Base-by-base conservation (phyloP, 176 grass and related monocot species). In the Eragrostis curvula region DNA sequence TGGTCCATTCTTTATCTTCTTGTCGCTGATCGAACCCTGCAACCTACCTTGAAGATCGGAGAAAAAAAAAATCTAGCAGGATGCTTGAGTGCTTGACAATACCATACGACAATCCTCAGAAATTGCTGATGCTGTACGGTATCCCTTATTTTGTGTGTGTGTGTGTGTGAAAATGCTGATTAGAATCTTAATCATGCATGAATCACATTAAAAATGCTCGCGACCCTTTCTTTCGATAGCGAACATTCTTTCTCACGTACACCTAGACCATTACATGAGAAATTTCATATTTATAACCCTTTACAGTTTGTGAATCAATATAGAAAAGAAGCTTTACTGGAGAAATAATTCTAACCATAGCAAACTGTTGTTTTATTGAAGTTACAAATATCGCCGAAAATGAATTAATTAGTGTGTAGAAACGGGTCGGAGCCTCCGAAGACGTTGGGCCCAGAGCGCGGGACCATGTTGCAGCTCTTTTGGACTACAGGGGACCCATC, bases 401-500 rank as follows among this genome's bases (percentile, higher is more conserved):
- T 52, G 66, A 64, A 72, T 41, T 90, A 44, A 71, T 47, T 77
- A 70, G 9, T 29, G 56, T 17, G 59, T 20, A 41, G 39, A 77
- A 78, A 72, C 25, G 39, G 21, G 63, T 75, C 66, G 72, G 65
- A 23, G 64, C 47, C 48, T 48, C 32, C 25, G 29, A 50, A 42
- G 53, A 58, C 79, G 88, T 20, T 57, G 79, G 78, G 66, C 47
- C 78, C 41, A 5, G 40, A 8, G 0, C 0, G 58, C 36, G 78
- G 87, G 87, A 55, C 83, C 83, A 66, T 17, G 56, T 32, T 82
- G 83, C 28, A 21, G 16, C 66, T 81, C 41, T 58, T 72, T 78
- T 17, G 73, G 72, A 15, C 58, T 60, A 83, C 83, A 85, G 5
- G 16, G 79, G 88, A 29, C 79, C 73, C 83, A 79, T 16, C 79